Evolutionary conservation across 2,329 filamentous ascomycete species (phyloP).

Genomic region (Exophiala sp.): DNA sequence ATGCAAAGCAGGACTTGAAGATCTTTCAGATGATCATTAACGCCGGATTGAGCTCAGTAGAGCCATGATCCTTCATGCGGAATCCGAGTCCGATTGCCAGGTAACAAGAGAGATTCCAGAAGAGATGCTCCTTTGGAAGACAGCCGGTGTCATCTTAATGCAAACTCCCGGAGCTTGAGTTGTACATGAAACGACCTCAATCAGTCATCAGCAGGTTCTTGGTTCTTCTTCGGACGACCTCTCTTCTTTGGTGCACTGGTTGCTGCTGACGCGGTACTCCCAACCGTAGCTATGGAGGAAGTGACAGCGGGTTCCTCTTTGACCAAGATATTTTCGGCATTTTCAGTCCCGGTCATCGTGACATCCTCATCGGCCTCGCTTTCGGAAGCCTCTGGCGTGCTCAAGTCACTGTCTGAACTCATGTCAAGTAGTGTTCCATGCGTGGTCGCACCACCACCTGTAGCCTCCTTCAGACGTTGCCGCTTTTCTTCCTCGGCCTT

Average conservation of each 20-base stretch:
- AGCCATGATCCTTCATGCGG: too few relatives aligned
- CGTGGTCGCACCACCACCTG: background rate
- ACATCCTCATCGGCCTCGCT: constrained; percentile 16
- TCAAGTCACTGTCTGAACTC: constrained; percentile 25
- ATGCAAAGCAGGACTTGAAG: constrained; percentile 40
- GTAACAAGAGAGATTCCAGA: too few relatives aligned
- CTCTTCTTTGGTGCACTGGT: constrained; percentile 14
- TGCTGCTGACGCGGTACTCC: background rate
- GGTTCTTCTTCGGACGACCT: constrained; percentile 20
- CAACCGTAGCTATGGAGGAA: background rate
- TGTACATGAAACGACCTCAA: background rate
- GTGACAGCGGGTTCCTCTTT: constrained; percentile 16
- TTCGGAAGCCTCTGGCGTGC: constrained; percentile 21
- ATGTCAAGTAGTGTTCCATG: constrained; percentile 13
- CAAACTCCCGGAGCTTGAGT: background rate
- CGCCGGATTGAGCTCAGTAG: constrained; percentile 21
- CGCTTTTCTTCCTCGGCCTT: constrained; percentile 27
- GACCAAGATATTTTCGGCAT: constrained; percentile 4
- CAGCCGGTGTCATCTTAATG: too few relatives aligned
- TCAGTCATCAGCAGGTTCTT: constrained; percentile 2
- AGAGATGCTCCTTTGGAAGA: too few relatives aligned
- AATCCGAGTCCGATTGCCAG: too few relatives aligned
- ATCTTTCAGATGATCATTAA: constrained; percentile 38
- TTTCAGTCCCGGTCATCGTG: background rate
- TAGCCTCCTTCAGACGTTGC: constrained; percentile 16